Evolutionary conservation across 768 basidiomycete species (phyloP), one percentile per base, ranked within the genome.

Genomic region (Hydnomerulius pinastri): DNA sequence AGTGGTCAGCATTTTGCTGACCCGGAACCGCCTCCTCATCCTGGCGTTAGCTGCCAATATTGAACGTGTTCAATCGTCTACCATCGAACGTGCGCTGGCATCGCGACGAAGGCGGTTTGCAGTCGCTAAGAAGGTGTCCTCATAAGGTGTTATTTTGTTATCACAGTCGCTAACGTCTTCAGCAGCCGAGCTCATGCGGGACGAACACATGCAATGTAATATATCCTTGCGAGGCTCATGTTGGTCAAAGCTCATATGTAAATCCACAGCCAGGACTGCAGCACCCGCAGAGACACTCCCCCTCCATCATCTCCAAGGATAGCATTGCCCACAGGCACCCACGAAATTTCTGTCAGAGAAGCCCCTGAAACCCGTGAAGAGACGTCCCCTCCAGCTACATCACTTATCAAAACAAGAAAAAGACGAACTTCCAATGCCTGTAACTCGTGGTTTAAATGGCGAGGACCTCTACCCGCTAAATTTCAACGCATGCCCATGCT

Each of bases 381-480:
- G 17, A 18, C 12, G 5, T 20, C 6, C 28, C 10, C 28, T 20
- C 4, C n/a, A 28, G 4, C 13, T 6, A 11, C 5, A 15, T n/a
- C 33, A 17, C 18, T 10, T 13, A 9, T n/a, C n/a, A 27, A 25
- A 7, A 46, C 11, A n/a, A 15, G 39, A 15, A 3, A 10, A 23
- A 27, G 4, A 11, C 10, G 23, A 41, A 23, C 23, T 8, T 23
- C n/a, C 25, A n/a, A 15, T 24, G 18, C 10, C 7, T 11, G 18
- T 25, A 12, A 18, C 18, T 17, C 21, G n/a, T 62, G 61, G 61
- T 5, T 41, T 23, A 57, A 63, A 28, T 60, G 57, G 57, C 51
- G 57, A 10, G 61, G 51, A 15, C 55, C 55, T 10, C 18, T 62
- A 2, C 61, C 61, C 25, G 20, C 24, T 30, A 48, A 33, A 6